Evolutionary conservation across 2,329 filamentous ascomycete genomes (phyloP).

Genomic region (Lecanosticta acicola): DNA sequence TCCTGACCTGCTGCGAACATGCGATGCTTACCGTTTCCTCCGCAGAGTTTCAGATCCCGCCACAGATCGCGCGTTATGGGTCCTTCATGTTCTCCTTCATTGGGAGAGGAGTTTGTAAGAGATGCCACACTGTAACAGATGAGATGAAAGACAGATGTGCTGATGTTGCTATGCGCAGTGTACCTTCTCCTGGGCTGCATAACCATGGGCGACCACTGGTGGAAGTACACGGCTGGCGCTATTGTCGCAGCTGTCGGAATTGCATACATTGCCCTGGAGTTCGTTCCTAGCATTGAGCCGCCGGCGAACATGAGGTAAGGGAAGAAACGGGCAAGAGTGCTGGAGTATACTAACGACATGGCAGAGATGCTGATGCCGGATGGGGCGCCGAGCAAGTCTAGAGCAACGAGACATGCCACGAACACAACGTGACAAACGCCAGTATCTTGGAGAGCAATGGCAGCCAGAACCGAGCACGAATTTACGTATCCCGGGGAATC

Average conservation of each 20-base stretch:
- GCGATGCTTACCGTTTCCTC: conserved; percentile 7
- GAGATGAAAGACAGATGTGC: conserved; percentile 3
- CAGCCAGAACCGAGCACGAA: no score
- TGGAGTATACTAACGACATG: no score
- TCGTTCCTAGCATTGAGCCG: conserved; percentile 48
- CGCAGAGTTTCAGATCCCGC: conserved; percentile 85
- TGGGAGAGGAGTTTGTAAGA: conserved; percentile 85
- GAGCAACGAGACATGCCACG: no score
- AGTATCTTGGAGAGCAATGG: no score
- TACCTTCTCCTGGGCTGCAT: conserved; percentile 93
- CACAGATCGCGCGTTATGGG: conserved; percentile 86
- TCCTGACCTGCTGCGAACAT: neutral
- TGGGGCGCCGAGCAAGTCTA: conserved; percentile 52
- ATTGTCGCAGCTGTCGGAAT: conserved; percentile 74
- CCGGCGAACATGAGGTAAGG: conserved; percentile 49
- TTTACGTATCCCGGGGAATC: no score
- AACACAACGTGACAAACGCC: no score
- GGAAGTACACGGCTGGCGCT: conserved; percentile 69
- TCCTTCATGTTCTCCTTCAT: conserved; percentile 98
- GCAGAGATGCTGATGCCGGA: conserved; percentile 48
- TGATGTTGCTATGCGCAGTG: conserved; percentile 52
- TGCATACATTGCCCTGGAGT: conserved; percentile 57
- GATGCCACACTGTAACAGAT: conserved; percentile 3
- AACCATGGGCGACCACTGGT: conserved; percentile 61
- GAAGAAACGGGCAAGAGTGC: conserved; percentile 5